A percentile compares a stretch with the other conserved stretches of the same genome.
Evolutionary conservation across 139 green algal species (phyloP).

Genomic region (Mesotaenium endlicherianum): DNA sequence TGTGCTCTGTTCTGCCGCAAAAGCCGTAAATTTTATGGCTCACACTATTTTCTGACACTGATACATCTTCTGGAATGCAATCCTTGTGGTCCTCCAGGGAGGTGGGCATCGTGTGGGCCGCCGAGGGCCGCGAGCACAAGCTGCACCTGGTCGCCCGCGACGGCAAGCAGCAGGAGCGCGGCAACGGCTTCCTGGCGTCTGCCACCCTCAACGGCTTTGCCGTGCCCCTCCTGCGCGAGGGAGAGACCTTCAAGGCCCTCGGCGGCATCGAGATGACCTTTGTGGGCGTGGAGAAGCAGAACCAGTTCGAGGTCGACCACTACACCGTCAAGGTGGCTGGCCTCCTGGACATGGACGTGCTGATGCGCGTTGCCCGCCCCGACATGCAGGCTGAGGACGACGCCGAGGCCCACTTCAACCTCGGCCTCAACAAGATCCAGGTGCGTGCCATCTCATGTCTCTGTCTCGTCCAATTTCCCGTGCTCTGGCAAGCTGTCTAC

Average conservation of each 20-base stretch:
- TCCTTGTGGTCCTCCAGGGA: slow-evolving; percentile 5
- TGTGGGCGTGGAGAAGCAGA: slow-evolving; percentile 7
- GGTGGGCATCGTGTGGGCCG: slow-evolving; percentile 8
- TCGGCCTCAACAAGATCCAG: slow-evolving; percentile 10
- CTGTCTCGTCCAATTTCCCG: too few species aligned
- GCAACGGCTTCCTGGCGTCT: slow-evolving; percentile 19
- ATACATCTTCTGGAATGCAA: too few species aligned
- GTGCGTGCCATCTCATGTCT: too few species aligned
- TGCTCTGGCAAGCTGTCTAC: too few species aligned
- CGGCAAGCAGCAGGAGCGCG: slow-evolving; percentile 33
- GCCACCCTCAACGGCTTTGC: slow-evolving; percentile 29
- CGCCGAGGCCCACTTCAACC: slow-evolving; percentile 37
- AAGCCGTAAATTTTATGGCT: too few species aligned
- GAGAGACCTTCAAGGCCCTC: not conserved
- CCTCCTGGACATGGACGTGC: slow-evolving; percentile 5
- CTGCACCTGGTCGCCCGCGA: not conserved
- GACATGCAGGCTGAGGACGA: slow-evolving; percentile 31
- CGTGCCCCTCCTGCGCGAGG: not conserved
- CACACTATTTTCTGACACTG: too few species aligned
- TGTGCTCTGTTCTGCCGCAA: too few species aligned
- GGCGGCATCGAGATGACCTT: slow-evolving; percentile 4
- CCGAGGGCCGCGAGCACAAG: slow-evolving; percentile 15
- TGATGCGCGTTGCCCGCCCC: slow-evolving; percentile 20
- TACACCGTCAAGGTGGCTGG: slow-evolving; percentile 21
- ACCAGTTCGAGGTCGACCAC: slow-evolving; percentile 7